A percentile compares a stretch with the other conserved stretches of the same genome.
phyloP scores from a whole-genome alignment of 2,329 filamentous ascomycete species.

The Colletotrichum brevisporum region DNA sequence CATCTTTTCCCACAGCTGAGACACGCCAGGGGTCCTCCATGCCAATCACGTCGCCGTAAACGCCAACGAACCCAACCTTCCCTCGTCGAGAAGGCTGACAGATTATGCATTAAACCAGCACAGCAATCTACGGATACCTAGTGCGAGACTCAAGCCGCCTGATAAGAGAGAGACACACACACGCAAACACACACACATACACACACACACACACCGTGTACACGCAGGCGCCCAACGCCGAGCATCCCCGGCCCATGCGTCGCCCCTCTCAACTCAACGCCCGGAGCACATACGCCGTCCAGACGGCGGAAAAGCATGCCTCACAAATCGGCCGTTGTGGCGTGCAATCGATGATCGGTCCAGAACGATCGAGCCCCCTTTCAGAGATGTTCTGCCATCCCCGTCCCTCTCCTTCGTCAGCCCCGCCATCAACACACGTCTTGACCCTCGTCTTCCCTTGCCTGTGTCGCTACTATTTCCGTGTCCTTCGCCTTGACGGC shows the following conservation, averaged over 20 bases:
- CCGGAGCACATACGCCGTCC: background rate
- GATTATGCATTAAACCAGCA: conserved; percentile 32
- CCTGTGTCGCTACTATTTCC: too few relatives aligned
- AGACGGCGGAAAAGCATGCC: background rate
- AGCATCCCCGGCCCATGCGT: conserved; percentile 25
- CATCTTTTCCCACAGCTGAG: conserved; percentile 14
- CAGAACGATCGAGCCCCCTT: conserved; percentile 7
- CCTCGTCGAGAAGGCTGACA: conserved; percentile 41
- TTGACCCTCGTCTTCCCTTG: background rate
- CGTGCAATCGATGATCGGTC: conserved; percentile 36
- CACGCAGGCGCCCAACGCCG: conserved; percentile 14
- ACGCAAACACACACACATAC: background rate
- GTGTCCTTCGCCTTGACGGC: too few relatives aligned
- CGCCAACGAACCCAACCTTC: conserved; percentile 38
- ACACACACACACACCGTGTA: background rate
- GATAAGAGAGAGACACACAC: background rate
- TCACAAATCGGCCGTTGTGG: conserved; percentile 26
- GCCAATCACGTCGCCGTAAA: conserved; percentile 12
- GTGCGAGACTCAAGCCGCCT: background rate
- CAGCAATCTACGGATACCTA: background rate
- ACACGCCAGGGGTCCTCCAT: conserved; percentile 19
- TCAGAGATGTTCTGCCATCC: background rate
- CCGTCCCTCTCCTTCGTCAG: background rate
- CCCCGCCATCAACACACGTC: background rate
- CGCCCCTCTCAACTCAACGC: background rate